phyloP scores from a whole-genome alignment of 805 yeast genomes.

The Lachancea kluyveri region DNA sequence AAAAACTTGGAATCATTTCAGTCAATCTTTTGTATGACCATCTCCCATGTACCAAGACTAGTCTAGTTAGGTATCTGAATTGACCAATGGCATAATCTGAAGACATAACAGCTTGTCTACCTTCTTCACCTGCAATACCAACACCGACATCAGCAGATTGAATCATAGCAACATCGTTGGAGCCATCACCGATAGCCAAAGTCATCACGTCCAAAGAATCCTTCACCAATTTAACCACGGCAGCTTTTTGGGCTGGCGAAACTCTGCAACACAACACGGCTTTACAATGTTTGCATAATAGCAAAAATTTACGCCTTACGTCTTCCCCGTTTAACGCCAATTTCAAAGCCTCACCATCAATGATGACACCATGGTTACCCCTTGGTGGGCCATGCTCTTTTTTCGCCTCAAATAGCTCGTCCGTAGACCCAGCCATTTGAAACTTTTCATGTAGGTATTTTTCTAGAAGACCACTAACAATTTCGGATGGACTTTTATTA shows the following conservation, averaged over 20 bases:
- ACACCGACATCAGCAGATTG: constrained; percentile 85
- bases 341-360: constrained; percentile 76
- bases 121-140: constrained; percentile 90
- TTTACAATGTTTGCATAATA: constrained; percentile 72
- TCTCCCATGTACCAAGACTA: constrained; percentile 73
- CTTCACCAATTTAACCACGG: constrained; percentile 76
- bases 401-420: constrained; percentile 50
- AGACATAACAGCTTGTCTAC: constrained; percentile 84
- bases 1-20: constrained; percentile 80
- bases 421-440: constrained; percentile 49
- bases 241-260: constrained; percentile 82
- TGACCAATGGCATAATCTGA: constrained; percentile 85
- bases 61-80: constrained; percentile 61
- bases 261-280: constrained; percentile 85
- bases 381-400: constrained; percentile 59
- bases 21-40: constrained; percentile 81
- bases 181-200: constrained; percentile 82
- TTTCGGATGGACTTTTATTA: constrained; percentile 33
- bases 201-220: constrained; percentile 75
- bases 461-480: constrained; percentile 43
- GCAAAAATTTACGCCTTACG: constrained; percentile 50
- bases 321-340: constrained; percentile 41
- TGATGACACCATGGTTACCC: constrained; percentile 61
- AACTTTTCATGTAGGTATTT: constrained; percentile 52
- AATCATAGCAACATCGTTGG: constrained; percentile 87